A percentile compares a stretch with the other conserved stretches of the same genome.
Conservation (phyloP, 2,329 filamentous ascomycete species). For the Alternaria arborescens region DNA sequence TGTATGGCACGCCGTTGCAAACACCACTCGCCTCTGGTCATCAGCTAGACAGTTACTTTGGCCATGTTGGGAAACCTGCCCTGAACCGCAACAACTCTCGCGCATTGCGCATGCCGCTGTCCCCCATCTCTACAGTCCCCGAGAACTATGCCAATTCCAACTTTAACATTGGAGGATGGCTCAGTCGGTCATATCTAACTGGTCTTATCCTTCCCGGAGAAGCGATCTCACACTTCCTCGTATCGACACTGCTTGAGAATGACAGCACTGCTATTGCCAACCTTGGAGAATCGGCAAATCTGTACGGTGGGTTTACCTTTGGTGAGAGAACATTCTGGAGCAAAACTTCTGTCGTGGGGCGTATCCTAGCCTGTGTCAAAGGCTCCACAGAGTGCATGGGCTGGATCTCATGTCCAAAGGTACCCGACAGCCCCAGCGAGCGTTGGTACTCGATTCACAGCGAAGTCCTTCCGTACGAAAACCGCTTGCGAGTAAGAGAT, state of each 20-base stretch:
- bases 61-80: slow-evolving; percentile 36
- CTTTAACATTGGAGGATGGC: slow-evolving; percentile 59
- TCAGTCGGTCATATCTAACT: slow-evolving; percentile 64
- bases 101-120: slow-evolving; percentile 43
- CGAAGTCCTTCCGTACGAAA: slow-evolving; percentile 39
- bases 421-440: slow-evolving; percentile 53
- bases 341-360: slow-evolving; percentile 63
- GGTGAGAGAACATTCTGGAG: slow-evolving; percentile 64
- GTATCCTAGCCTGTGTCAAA: slow-evolving; percentile 59
- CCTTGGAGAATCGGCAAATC: slow-evolving; percentile 61
- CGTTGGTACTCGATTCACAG: slow-evolving; percentile 62
- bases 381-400: slow-evolving; percentile 63
- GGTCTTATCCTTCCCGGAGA: slow-evolving; percentile 65
- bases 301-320: slow-evolving; percentile 65
- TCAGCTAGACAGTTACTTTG: slow-evolving; percentile 48
- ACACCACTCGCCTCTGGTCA: slow-evolving; percentile 44
- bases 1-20: slow-evolving; percentile 51
- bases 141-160: slow-evolving; percentile 22
- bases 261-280: slow-evolving; percentile 58
- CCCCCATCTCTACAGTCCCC: slow-evolving; percentile 24
- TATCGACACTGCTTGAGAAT: slow-evolving; percentile 65
- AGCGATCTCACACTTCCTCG: slow-evolving; percentile 62
- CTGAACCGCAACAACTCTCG: slow-evolving; percentile 39
- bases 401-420: slow-evolving; percentile 58
- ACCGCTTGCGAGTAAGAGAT: slow-evolving; percentile 52